Base-by-base conservation (phyloP, 225 moss, liverwort and hornwort genomes). In the Straminergon stramineum region DNA sequence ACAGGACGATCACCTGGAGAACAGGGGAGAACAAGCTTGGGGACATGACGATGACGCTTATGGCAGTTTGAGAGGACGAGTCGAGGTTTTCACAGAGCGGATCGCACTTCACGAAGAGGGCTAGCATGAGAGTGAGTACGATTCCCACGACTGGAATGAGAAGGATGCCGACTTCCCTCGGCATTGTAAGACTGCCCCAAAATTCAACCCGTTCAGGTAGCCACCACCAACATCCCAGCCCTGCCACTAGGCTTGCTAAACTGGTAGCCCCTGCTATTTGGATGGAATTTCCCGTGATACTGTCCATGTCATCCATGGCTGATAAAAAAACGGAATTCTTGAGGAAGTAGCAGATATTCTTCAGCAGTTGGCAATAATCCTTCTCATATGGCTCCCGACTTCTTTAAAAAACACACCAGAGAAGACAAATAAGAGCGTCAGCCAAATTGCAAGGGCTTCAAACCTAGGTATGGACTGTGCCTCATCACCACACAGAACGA, bases 61-160 rank as follows among this genome's bases (percentile, higher is more conserved):
- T 92, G 63, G 97, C 94, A 26, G 92, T 91, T 74, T 88, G 92
- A 27, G 97, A 97, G 21, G 93, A 88, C 45, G 95, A 86, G 62
- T 94, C 94, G 24, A 95, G 92, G 61, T 90, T 87, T 37, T 91
- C 87, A 48, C 95, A 92, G 5, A 94, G 90, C 9, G 97, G 95
- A 81, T 97, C 97, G 87, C 95, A 96, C 89, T 91, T 94, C 58
- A 95, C 92, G 69, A 94, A 74, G 14, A 97, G 93, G 28, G 90
- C 90, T 14, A 95, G 86, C 52, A 95, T 52, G 84, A 94, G 89
- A 22, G 97, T 96, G 58, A 95, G 71, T 57, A 92, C 84, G 22
- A 96, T 89, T 63, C 95, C 97, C 55, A 93, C 9, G 32, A 85
- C 56, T 3, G 97, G 97, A 62, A 96, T 88, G n/a, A 97, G 90